These are phyloP conservation scores for Parasarocladium wereldwijsianum DNA, from an alignment of 2,329 filamentous ascomycete genomes.

Conservation along the genomic window DNA sequence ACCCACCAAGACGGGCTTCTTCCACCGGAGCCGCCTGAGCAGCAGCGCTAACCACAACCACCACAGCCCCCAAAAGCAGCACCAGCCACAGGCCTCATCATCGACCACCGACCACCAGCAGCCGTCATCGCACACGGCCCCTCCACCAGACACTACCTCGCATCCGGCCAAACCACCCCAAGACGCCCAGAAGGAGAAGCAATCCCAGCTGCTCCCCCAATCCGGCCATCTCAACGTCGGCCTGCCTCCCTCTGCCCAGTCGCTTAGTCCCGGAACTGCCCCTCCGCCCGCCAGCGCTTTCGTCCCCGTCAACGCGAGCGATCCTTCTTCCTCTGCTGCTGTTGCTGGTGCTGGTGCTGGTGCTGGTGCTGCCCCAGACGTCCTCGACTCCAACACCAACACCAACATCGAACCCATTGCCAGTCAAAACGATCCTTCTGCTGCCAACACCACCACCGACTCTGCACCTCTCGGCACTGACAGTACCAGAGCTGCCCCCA, in stretches of 20 bases:
- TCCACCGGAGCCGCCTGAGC: constrained; percentile 13
- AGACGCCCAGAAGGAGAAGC: constrained; percentile 2
- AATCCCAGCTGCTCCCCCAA: constrained; percentile 1
- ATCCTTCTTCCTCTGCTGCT: too few species aligned
- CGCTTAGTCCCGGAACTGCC: constrained; percentile 3
- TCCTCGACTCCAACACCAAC: constrained; percentile 13
- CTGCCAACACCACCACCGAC: neutral
- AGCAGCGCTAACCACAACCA: constrained; percentile 9
- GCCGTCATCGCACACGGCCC: constrained; percentile 5
- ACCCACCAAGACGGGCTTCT: constrained; percentile 11
- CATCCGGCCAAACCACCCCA: neutral
- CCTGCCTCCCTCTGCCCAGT: constrained; percentile 1
- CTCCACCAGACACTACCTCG: too few species aligned
- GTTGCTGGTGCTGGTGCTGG: too few species aligned
- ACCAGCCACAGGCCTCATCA: constrained; percentile 8
- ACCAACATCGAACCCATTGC: constrained; percentile 5
- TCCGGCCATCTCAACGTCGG: constrained; percentile 2
- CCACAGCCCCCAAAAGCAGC: constrained; percentile 4
- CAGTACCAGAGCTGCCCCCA: neutral
- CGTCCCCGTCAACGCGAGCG: too few species aligned
- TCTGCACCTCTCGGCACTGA: neutral
- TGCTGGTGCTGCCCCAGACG: too few species aligned
- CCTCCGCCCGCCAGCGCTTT: constrained; percentile 2
- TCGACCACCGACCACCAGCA: constrained; percentile 11
- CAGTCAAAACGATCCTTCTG: neutral